Base-by-base conservation (phyloP, 345 rosid genomes). In the Linum trigynum region DNA sequence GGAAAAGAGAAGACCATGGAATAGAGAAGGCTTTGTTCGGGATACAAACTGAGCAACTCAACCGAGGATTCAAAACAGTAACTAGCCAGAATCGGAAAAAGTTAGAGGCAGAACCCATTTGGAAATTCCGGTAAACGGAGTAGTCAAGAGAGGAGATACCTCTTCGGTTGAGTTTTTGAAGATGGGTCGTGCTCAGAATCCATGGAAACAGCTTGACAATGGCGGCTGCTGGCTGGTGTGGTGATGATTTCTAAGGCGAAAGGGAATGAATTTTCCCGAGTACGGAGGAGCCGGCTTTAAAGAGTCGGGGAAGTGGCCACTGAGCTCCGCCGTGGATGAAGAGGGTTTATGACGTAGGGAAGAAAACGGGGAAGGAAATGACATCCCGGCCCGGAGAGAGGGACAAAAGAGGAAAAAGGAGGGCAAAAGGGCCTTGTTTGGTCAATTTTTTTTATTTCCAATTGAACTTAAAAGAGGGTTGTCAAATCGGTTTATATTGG, bases 141-240 rank as follows among this genome's bases (percentile, higher is more conserved):
- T 6, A 32, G n/a, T 4, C 5, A 12, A 36, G 42, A 69, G 9
- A 59, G 42, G 42, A 57, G 12, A n/a, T 9, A 63, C 72, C 72
- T 69, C 23, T 41, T 63, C 23, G 62, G n/a, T 42, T 5, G 63
- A 37, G 57, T n/a, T 63, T 64, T 63, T 40, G 63, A 5, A 36
- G 58, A 48, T 11, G 23, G 37, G 10, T 55, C 41, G 57, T 11
- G 17, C 10, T 42, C 58, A 38, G 39, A 39, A 56, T 63, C 72
- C 72, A 69, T 69, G 5, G 56, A 59, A n/a, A 43, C 70, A 32
- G 9, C 70, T 32, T 16, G 35, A 59, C 2, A 66, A 23, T 14
- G 2, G n/a, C 2, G 15, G 6, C 35, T 6, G 2, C 40, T 3
- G 35, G 32, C 15, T 40, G 16, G 3, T 7, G 39, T 40, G 16